A percentile compares a stretch with the other conserved stretches of the same genome.
These are phyloP conservation scores for Vitis hybrid DNA, from an alignment of 177 flowering plant genomes.

Conservation along the genomic window DNA sequence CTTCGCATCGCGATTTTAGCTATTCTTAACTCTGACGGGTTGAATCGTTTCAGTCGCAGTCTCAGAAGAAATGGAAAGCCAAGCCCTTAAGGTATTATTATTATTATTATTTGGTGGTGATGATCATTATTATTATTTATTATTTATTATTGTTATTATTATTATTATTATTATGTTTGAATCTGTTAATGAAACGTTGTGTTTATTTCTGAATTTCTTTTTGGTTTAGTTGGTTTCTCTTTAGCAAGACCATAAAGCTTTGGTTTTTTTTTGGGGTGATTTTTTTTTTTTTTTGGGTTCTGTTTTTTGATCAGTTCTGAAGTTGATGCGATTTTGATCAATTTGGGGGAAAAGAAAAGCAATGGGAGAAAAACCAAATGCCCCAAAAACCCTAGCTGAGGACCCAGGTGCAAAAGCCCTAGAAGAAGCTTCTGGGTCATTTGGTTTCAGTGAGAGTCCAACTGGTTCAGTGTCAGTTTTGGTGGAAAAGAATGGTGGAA, in stretches of 20 bases:
- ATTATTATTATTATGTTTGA: too few relatives aligned
- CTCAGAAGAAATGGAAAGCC: too few relatives aligned
- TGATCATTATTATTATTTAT: too few relatives aligned
- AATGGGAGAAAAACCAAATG: slow-evolving; percentile 26
- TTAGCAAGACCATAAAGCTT: neutral
- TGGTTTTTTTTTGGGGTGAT: neutral
- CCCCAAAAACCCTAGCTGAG: slow-evolving; percentile 32
- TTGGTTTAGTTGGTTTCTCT: neutral
- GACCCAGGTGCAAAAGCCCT: slow-evolving; percentile 23
- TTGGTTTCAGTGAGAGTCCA: slow-evolving; percentile 9
- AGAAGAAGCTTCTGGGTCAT: slow-evolving; percentile 16
- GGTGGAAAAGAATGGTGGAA: slow-evolving; percentile 12
- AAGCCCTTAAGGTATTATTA: too few relatives aligned
- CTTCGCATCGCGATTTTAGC: too few relatives aligned
- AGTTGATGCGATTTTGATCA: slow-evolving; percentile 4
- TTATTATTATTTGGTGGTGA: too few relatives aligned
- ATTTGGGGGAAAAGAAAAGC: slow-evolving; percentile 2
- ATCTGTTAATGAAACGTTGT: too few relatives aligned
- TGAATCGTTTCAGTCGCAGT: too few relatives aligned
- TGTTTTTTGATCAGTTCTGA: slow-evolving; percentile 15
- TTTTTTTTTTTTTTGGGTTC: neutral
- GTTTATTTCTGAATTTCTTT: neutral
- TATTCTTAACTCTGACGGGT: too few relatives aligned
- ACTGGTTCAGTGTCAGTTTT: slow-evolving; percentile 19
- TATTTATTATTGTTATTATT: too few relatives aligned